Conservation (phyloP, 75 land plant species). For the Isoetes taiwanensis region DNA sequence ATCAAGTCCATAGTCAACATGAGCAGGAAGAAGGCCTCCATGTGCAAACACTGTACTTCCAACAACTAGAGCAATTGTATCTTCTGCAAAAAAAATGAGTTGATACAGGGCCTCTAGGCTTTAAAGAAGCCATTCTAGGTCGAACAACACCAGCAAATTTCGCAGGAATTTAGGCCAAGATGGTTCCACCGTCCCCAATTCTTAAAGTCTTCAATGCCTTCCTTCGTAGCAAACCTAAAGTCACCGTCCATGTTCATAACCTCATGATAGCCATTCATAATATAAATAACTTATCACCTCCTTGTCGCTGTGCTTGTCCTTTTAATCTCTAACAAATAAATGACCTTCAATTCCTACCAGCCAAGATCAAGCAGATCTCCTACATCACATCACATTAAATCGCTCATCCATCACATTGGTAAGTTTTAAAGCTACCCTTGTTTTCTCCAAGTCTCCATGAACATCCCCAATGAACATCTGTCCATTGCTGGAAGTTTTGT, state of each 20-base stretch:
- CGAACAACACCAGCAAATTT: no score
- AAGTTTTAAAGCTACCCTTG: conserved; percentile 41
- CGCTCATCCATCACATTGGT: conserved; percentile 54
- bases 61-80: conserved; percentile 56
- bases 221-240: conserved; percentile 47
- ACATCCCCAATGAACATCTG: conserved; percentile 86
- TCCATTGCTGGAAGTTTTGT: conserved; percentile 43
- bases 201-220: conserved; percentile 52
- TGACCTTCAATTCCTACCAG: conserved; percentile 63
- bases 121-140: conserved; percentile 62
- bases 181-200: conserved; percentile 64
- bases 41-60: conserved; percentile 87
- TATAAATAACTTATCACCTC: conserved; percentile 59
- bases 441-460: conserved; percentile 74
- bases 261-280: conserved; percentile 92
- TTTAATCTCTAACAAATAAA: conserved; percentile 64
- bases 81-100: conserved; percentile 35
- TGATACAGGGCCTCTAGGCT: conserved; percentile 60
- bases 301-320: conserved; percentile 42
- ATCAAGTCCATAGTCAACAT: conserved; percentile 64
- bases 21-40: conserved; percentile 62
- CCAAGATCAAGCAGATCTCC: conserved; percentile 95
- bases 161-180: no score
- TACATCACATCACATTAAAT: no score
- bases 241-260: conserved; percentile 87